phyloP scores from a whole-genome alignment of 2,329 filamentous ascomycete genomes.

The Sarocladium oryzae region DNA sequence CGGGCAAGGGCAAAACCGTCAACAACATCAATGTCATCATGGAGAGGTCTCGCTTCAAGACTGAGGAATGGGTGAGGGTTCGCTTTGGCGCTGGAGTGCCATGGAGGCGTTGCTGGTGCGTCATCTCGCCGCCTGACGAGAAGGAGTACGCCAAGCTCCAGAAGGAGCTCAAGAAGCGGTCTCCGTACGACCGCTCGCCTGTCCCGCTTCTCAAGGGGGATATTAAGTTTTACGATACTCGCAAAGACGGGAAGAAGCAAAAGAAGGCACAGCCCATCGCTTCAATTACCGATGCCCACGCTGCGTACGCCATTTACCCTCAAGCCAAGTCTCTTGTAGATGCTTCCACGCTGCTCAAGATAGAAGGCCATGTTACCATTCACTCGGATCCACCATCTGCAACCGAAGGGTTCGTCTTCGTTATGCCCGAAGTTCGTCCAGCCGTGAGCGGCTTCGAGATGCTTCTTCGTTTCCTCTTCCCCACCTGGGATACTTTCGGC shows the following conservation, averaged over 20 bases:
- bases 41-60: slow-evolving; percentile 68
- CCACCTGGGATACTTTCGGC: slow-evolving; percentile 85
- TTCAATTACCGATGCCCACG: slow-evolving; percentile 83
- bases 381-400: slow-evolving; percentile 71
- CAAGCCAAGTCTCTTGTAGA: slow-evolving; percentile 92
- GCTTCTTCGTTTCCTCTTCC: slow-evolving; percentile 87
- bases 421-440: slow-evolving; percentile 94
- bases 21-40: slow-evolving; percentile 90
- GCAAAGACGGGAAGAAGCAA: slow-evolving; percentile 60
- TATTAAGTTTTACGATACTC: slow-evolving; percentile 90
- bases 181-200: slow-evolving; percentile 70
- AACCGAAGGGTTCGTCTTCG: slow-evolving; percentile 91
- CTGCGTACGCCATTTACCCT: slow-evolving; percentile 92
- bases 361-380: slow-evolving; percentile 86
- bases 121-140: slow-evolving; percentile 86
- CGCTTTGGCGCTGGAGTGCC: slow-evolving; percentile 93
- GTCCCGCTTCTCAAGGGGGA: slow-evolving; percentile 69
- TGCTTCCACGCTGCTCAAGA: slow-evolving; percentile 86
- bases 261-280: slow-evolving; percentile 90
- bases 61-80: slow-evolving; percentile 91
- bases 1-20: slow-evolving; percentile 81
- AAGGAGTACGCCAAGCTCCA: slow-evolving; percentile 82
- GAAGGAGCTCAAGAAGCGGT: slow-evolving; percentile 76
- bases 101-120: slow-evolving; percentile 96
- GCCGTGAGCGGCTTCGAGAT: slow-evolving; percentile 93